A percentile compares a stretch with the other conserved stretches of the same genome.
Evolutionary conservation across 768 basidiomycete species (phyloP).

Genomic region (Thelephora aurantiotincta): DNA sequence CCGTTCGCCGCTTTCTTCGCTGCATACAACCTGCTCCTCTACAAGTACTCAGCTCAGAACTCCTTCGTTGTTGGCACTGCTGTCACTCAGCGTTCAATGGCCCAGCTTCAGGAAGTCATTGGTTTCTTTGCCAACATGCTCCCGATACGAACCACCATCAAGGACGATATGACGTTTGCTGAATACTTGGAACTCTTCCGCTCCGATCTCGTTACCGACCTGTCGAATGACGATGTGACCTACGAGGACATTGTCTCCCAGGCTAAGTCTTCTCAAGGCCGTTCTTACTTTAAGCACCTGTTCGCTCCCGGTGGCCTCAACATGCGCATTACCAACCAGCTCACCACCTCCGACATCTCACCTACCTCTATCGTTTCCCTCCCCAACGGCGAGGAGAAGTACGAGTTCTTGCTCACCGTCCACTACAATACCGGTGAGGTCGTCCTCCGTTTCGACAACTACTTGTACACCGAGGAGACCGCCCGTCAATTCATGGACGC

Average conservation of each 20-base stretch:
- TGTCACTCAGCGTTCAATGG: conserved; percentile 17
- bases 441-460: conserved; percentile 17
- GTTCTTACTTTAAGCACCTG: conserved; percentile 19
- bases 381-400: conserved; percentile 16
- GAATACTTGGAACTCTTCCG: conserved; percentile 15
- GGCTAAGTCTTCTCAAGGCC: conserved; percentile 12
- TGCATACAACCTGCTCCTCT: conserved; percentile 18
- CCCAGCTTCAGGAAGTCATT: conserved; percentile 14
- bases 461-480: conserved; percentile 14
- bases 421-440: conserved; percentile 13
- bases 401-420: conserved; percentile 13
- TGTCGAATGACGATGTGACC: conserved; percentile 16
- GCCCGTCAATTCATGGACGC: conserved; percentile 18
- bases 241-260: conserved; percentile 18
- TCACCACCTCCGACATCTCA: conserved; percentile 3
- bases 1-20: conserved; percentile 19
- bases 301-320: conserved; percentile 18
- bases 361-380: conserved; percentile 6
- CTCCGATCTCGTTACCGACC: conserved; percentile 10
- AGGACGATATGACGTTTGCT: conserved; percentile 13
- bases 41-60: conserved; percentile 19
- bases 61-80: conserved; percentile 17
- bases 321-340: conserved; percentile 13
- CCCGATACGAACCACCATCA: conserved; percentile 15
- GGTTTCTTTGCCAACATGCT: conserved; percentile 20